These are phyloP conservation scores for Henningerozyma blattae DNA, from an alignment of 805 yeast genomes.

Conservation along the genomic window DNA sequence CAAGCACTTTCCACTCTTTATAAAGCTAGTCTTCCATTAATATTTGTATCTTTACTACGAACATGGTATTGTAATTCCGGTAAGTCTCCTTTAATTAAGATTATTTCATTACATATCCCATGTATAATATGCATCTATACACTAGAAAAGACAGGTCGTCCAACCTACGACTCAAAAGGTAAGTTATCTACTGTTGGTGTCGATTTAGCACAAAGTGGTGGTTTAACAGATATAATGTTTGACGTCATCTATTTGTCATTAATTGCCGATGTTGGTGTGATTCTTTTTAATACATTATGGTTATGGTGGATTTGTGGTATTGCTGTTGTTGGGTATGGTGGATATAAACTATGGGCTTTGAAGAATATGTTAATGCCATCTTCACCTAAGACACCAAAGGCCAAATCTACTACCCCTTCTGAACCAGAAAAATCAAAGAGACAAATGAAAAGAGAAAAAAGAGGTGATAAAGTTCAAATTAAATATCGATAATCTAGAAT, in stretches of 20 bases:
- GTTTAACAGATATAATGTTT: conserved; percentile 42
- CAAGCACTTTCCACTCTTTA: conserved; percentile 13
- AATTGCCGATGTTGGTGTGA: conserved; percentile 33
- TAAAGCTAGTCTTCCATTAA: conserved; percentile 16
- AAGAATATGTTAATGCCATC: conserved; percentile 16
- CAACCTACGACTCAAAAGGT: conserved; percentile 24
- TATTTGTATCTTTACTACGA: conserved; percentile 25
- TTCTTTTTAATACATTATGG: conserved; percentile 33
- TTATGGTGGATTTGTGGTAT: conserved; percentile 34
- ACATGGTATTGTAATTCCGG: conserved; percentile 22
- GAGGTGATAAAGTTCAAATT: conserved; percentile 27
- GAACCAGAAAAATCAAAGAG: conserved; percentile 26
- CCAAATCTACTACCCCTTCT: background rate
- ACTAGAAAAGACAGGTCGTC: conserved; percentile 40
- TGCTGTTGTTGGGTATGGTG: conserved; percentile 28
- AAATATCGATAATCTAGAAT: conserved; percentile 20
- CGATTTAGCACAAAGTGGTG: conserved; percentile 33
- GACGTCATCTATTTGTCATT: conserved; percentile 43
- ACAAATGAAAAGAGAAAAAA: conserved; percentile 30
- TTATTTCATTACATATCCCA: conserved; percentile 21
- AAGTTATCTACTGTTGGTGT: conserved; percentile 33
- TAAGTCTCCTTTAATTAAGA: conserved; percentile 5
- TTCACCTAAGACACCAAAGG: background rate
- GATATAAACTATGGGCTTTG: conserved; percentile 27
- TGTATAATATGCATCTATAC: conserved; percentile 29